These are phyloP conservation scores for Coix lacrymajobi DNA, from an alignment of 176 grass and related monocot species.

Conservation along the genomic window DNA sequence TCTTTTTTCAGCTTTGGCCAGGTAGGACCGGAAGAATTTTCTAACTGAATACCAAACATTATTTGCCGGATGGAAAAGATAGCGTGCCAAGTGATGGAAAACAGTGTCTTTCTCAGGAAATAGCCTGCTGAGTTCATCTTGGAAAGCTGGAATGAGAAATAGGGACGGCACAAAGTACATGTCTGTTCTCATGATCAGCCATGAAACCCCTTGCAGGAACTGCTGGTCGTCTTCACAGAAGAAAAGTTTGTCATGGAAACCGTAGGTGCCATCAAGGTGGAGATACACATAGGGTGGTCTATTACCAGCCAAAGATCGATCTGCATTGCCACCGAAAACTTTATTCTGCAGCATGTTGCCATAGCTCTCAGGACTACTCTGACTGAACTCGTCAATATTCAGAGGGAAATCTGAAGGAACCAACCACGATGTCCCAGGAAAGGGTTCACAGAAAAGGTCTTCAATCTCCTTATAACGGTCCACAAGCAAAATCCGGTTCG, in stretches of 20 bases:
- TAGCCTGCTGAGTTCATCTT: conserved; percentile 49
- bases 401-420: conserved; percentile 67
- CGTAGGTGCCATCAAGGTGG: conserved; percentile 49
- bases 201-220: conserved; percentile 52
- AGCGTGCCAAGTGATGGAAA: conserved; percentile 72
- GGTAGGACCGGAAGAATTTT: conserved; percentile 47
- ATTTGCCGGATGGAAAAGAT: conserved; percentile 70
- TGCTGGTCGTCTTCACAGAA: conserved; percentile 67
- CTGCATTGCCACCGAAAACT: conserved; percentile 19
- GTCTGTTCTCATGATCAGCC: conserved; percentile 63
- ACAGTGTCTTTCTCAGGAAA: conserved; percentile 70
- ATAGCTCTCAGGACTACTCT: conserved; percentile 44
- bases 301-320: conserved; percentile 22
- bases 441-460: conserved; percentile 78
- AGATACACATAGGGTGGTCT: conserved; percentile 45
- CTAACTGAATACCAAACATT: conserved; percentile 54
- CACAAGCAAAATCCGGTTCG: conserved; percentile 61
- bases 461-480: conserved; percentile 56
- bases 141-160: conserved; percentile 56
- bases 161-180: conserved; percentile 61
- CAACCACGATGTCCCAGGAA: conserved; percentile 65
- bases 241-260: conserved; percentile 60
- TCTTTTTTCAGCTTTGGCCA: conserved; percentile 48
- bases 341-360: conserved; percentile 63
- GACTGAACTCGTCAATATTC: conserved; percentile 32